Evolutionary conservation across 306 rosid species (phyloP), one percentile per base, ranked within the genome.

Genomic region (Inga leiocalycina): DNA sequence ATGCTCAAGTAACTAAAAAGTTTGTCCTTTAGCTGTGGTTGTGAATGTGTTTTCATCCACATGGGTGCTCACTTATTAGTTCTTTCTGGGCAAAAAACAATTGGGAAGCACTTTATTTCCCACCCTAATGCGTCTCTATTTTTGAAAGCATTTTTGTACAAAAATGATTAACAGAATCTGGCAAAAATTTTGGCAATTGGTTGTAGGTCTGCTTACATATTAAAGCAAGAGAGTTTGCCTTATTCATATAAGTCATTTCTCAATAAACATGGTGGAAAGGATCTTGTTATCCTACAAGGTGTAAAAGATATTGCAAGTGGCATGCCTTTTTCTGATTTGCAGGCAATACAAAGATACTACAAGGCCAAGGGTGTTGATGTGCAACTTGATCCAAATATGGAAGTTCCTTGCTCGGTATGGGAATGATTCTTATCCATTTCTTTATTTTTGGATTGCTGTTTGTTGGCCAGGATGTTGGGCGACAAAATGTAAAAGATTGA

Each of bases 211-310:
- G 91, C 93, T 81, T 92, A 90, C 87, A 86, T 92, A 84, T 76
- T 92, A 83, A 92, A 87, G 88, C 96, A 88, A 88, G 96, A 90
- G 30, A 92, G 96, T 79, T 86, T 92, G 75, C 91, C 93, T n/a
- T 86, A 89, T 27, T 90, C 93, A 19, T 92, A 90, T 74, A 92
- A 88, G 77, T 92, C 96, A 22, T 92, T 92, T 89, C 96, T 92
- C 84, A 88, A 87, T 62, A 87, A 74, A 35, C 92, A 92, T 56
- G 93, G 96, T 56, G 96, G 93, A 69, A 92, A 92, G 87, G 96
- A 92, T 75, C 27, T 78, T 2, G 73, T 72, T 56, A 88, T 92
- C 80, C 71, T 92, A 79, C 76, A 88, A 82, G 93, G 91, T 59
- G 84, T 89, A 49, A 90, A 88, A 84, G 90, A 83, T 79, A 84